These are phyloP conservation scores for Eucalyptus tenuipes DNA, from an alignment of 345 rosid species.

Conservation along the genomic window DNA sequence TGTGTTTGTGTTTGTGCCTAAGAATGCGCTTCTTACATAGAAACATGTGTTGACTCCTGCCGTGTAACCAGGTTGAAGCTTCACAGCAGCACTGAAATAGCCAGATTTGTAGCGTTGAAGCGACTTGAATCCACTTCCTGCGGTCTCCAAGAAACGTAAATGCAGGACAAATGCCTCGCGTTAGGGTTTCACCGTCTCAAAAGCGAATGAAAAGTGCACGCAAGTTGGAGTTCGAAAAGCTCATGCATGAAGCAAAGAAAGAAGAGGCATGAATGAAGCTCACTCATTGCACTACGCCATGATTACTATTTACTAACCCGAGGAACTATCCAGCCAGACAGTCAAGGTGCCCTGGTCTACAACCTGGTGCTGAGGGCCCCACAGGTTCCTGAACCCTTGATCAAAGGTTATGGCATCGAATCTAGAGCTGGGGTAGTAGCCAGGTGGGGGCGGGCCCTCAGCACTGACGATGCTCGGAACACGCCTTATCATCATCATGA, in stretches of 20 bases:
- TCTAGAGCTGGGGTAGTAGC: constrained; percentile 61
- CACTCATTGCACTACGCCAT: not conserved
- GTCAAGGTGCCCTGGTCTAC: constrained; percentile 45
- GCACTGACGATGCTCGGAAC: constrained; percentile 3
- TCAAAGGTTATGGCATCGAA: constrained; percentile 29
- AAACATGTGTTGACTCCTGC: constrained; percentile 87
- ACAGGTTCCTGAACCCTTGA: constrained; percentile 41
- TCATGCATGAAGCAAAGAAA: not conserved
- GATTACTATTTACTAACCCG: constrained; percentile 26
- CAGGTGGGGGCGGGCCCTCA: constrained; percentile 70
- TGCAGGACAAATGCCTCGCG: not conserved
- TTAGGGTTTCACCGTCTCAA: not conserved
- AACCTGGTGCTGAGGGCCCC: constrained; percentile 88
- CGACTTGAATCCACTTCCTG: constrained; percentile 95
- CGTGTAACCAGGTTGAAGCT: constrained; percentile 83
- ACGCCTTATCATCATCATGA: not conserved
- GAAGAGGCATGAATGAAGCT: not conserved
- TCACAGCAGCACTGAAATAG: constrained; percentile 67
- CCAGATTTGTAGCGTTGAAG: constrained; percentile 47
- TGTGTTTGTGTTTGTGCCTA: not conserved
- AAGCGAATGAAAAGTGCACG: not conserved
- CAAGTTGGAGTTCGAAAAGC: not conserved
- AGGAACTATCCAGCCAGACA: constrained; percentile 61
- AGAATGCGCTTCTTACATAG: constrained; percentile 30
- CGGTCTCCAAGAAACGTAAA: not conserved